Conservation (phyloP, 331 rosid genomes). For the Dryas integrifolia region DNA sequence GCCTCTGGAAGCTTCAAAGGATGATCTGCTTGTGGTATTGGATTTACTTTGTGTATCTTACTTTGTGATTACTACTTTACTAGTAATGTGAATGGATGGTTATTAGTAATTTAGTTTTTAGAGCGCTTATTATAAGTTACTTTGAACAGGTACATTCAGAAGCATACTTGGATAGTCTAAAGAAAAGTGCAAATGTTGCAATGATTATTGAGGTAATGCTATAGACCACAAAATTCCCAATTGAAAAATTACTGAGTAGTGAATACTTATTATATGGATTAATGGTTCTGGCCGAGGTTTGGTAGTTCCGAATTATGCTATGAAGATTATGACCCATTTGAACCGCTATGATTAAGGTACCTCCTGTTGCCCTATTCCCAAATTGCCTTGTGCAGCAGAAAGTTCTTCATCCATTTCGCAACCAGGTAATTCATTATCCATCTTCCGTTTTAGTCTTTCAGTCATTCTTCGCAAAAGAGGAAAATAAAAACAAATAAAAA, state of each 20-base stretch:
- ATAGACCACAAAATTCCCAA: neutral
- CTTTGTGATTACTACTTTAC: neutral
- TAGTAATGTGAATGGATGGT: neutral
- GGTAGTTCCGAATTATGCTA: constrained; percentile 7
- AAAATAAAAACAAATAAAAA: neutral
- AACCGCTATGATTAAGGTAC: constrained; percentile 52
- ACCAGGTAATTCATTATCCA: constrained; percentile 52
- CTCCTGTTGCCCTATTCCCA: constrained; percentile 77
- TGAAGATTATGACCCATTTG: constrained; percentile 18
- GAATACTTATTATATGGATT: neutral
- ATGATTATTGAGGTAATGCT: constrained; percentile 67
- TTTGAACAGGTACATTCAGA: constrained; percentile 66
- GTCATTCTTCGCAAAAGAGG: neutral
- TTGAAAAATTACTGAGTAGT: neutral
- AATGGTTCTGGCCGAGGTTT: neutral
- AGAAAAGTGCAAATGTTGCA: constrained; percentile 71
- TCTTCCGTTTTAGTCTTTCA: neutral
- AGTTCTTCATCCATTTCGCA: constrained; percentile 75
- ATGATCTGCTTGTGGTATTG: constrained; percentile 84
- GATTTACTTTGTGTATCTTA: neutral
- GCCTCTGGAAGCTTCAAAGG: constrained; percentile 78
- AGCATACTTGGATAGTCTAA: constrained; percentile 67
- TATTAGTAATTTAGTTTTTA: neutral
- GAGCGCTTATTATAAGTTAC: neutral
- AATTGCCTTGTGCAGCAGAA: constrained; percentile 64